Conservation (phyloP, 78 protist species). For the Cavenderia fasciculata region DNA sequence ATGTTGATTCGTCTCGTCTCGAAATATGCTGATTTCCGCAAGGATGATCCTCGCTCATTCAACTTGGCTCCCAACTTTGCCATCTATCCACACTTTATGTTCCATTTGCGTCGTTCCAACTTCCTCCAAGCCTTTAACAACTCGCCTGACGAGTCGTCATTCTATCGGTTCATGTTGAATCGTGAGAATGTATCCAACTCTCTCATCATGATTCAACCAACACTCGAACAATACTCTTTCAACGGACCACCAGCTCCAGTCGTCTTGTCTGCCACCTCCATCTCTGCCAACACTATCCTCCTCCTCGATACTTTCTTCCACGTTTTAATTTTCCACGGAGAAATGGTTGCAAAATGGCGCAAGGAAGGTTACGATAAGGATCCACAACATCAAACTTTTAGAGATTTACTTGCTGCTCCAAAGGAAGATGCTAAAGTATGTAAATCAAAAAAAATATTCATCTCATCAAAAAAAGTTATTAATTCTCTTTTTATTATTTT, state of each 20-base stretch:
- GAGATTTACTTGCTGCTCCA: conserved; percentile 87
- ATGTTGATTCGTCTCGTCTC: conserved; percentile 93
- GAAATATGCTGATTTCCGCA: conserved; percentile 86
- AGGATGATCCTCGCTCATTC: conserved; percentile 89
- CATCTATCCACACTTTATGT: conserved; percentile 98
- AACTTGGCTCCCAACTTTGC: conserved; percentile 84
- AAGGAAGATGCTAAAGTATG: conserved; percentile 79
- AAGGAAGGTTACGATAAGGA: conserved; percentile 87
- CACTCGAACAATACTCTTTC: conserved; percentile 90
- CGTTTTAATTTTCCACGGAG: conserved; percentile 97
- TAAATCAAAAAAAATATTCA: no score
- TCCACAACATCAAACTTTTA: conserved; percentile 87
- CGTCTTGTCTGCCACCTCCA: conserved; percentile 36
- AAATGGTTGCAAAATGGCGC: conserved; percentile 94
- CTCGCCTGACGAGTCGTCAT: conserved; percentile 98
- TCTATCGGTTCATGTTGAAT: conserved; percentile 85
- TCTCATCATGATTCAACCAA: conserved; percentile 98
- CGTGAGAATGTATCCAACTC: conserved; percentile 87
- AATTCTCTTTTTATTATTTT: no score
- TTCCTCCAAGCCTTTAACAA: conserved; percentile 96
- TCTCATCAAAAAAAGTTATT: no score
- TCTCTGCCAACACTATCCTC: conserved; percentile 89
- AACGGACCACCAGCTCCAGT: conserved; percentile 89
- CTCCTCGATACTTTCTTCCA: conserved; percentile 98
- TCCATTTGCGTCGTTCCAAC: conserved; percentile 97